Conservation (phyloP, 129 eudicot species). For the Scalesia atractyloides region DNA sequence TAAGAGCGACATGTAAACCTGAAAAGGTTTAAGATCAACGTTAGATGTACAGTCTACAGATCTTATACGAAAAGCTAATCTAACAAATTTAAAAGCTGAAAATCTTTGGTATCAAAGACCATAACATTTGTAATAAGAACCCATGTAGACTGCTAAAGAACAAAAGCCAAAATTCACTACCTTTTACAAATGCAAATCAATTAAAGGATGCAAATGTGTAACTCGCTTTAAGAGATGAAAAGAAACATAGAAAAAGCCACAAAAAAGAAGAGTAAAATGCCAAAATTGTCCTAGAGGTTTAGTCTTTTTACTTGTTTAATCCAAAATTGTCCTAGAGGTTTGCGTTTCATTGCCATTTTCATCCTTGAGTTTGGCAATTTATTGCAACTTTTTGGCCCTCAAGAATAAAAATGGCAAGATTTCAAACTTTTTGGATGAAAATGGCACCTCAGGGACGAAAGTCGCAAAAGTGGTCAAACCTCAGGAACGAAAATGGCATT, state of each 20-base stretch:
- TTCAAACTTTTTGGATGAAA: too few relatives aligned
- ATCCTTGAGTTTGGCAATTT: too few relatives aligned
- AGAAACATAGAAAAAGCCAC: not conserved
- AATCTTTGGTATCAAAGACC: not conserved
- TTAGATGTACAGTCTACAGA: conserved; percentile 13
- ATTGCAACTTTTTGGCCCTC: too few relatives aligned
- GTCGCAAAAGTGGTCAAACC: too few relatives aligned
- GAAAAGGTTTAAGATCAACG: conserved; percentile 27
- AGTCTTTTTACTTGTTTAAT: too few relatives aligned
- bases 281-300: too few relatives aligned
- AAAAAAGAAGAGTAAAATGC: too few relatives aligned
- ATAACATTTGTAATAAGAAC: not conserved
- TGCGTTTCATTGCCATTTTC: too few relatives aligned
- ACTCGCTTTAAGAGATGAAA: not conserved
- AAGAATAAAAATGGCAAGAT: too few relatives aligned
- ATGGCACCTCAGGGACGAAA: too few relatives aligned
- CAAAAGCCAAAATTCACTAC: not conserved
- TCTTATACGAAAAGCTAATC: not conserved
- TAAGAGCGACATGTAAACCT: conserved; percentile 84
- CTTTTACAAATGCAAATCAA: not conserved
- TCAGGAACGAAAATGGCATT: too few relatives aligned
- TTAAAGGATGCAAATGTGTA: not conserved
- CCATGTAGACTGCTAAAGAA: not conserved
- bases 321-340: too few relatives aligned
- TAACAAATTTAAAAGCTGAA: not conserved